Percentiles rank a stretch among this genome's conserved stretches.
phyloP scores from a whole-genome alignment of 306 rosid genomes.

The Vigna mungo region DNA sequence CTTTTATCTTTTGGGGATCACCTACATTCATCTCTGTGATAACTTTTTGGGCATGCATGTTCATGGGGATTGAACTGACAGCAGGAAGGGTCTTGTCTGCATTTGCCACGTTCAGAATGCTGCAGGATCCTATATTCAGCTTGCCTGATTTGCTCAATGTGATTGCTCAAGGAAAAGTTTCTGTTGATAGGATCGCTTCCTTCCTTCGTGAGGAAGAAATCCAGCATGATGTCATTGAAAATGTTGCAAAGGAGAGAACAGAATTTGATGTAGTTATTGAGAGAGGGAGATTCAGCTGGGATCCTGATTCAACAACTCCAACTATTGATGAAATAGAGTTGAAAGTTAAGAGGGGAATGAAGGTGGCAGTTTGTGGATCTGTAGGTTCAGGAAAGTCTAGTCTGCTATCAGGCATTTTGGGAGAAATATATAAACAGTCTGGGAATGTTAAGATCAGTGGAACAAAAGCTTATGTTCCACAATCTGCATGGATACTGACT shows the following conservation, averaged over 20 bases:
- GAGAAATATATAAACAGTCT: constrained; percentile 76
- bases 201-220: constrained; percentile 82
- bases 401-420: constrained; percentile 74
- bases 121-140: constrained; percentile 90
- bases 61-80: constrained; percentile 87
- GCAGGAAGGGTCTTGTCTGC: constrained; percentile 92
- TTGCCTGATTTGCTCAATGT: constrained; percentile 85
- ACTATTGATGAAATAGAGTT: constrained; percentile 74
- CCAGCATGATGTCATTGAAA: constrained; percentile 67
- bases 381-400: constrained; percentile 97
- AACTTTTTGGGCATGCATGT: constrained; percentile 77
- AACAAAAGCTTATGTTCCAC: constrained; percentile 92
- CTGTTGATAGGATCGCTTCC: constrained; percentile 80
- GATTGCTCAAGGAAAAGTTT: constrained; percentile 92
- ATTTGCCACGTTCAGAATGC: constrained; percentile 87
- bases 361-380: constrained; percentile 93
- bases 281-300: constrained; percentile 88
- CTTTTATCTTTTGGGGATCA: constrained; percentile 87
- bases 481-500: constrained; percentile 92
- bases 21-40: constrained; percentile 86
- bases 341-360: constrained; percentile 88
- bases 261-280: constrained; percentile 67
- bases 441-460: constrained; percentile 89
- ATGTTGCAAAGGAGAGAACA: constrained; percentile 66
- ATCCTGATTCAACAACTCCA: constrained; percentile 59